Evolutionary conservation across 208 protist genomes (phyloP).

Genomic region (Trypanosoma mega): DNA sequence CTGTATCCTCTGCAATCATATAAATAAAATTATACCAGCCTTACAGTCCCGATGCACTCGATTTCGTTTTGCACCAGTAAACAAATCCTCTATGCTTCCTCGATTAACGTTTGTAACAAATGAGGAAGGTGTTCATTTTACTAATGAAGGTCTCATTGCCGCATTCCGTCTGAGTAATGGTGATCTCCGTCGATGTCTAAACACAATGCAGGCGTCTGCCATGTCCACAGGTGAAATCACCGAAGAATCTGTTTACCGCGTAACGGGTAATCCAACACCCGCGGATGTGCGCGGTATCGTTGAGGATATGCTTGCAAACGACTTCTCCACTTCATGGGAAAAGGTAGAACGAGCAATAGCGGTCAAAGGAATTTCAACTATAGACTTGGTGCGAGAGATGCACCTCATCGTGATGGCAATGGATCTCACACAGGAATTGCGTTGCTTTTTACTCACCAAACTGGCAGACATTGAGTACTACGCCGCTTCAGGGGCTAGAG

Average conservation of each 20-base stretch:
- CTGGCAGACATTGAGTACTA: constrained; percentile 83
- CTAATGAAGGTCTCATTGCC: constrained; percentile 85
- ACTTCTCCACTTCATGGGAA: constrained; percentile 61
- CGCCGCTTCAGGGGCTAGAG: constrained; percentile 61
- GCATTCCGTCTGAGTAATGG: constrained; percentile 93
- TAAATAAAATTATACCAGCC: constrained; percentile 95
- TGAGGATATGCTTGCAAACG: constrained; percentile 62
- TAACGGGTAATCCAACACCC: constrained; percentile 84
- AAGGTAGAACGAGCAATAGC: constrained; percentile 46
- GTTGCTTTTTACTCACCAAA: constrained; percentile 80
- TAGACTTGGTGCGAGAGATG: constrained; percentile 73
- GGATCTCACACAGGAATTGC: constrained; percentile 81
- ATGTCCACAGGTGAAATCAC: constrained; percentile 71
- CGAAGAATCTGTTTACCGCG: constrained; percentile 75
- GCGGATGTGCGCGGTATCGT: constrained; percentile 71
- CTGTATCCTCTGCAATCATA: constrained; percentile 99
- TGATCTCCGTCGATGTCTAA: constrained; percentile 97
- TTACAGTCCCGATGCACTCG: constrained; percentile 97
- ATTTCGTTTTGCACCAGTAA: constrained; percentile 97
- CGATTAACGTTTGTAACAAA: constrained; percentile 86
- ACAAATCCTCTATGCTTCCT: constrained; percentile 73
- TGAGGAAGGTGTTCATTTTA: constrained; percentile 80
- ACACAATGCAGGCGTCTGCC: constrained; percentile 95
- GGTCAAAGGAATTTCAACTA: constrained; percentile 67
- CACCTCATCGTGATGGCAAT: constrained; percentile 82